Evolutionary conservation across 331 rosid genomes (phyloP), one percentile per base, ranked within the genome.

Genomic region (Saraca asoca): DNA sequence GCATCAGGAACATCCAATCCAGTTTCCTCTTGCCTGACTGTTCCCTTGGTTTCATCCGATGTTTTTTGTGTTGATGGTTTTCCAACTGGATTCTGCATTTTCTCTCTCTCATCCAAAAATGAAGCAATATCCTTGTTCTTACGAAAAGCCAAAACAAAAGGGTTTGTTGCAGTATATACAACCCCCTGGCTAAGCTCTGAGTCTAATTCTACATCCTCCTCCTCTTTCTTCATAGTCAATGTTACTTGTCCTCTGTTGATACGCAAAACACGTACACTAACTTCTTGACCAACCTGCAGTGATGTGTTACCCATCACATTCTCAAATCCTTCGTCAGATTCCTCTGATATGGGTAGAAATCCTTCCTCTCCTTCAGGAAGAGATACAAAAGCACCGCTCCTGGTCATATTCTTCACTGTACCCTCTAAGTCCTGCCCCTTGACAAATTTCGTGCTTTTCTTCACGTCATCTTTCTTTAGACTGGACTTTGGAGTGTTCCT

Each of bases 331-430:
- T 82, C 89, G 37, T 69, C 81, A 54, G 75, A 15, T 73, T 90
- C 99, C 85, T 94, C 99, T 0, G 92, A 79, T 39, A 69, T 24
- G 9, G 96, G 99, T 41, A 94, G 85, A 77, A 94, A 94, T 48
- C 96, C 99, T 79, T 94, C 99, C 81, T 94, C 97, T 13, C 93
- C 99, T 24, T 90, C 96, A 12, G 97, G 95, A 79, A 94, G 99
- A 58, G 97, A 78, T 56, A 90, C 77, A 69, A 88, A 94, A 76
- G 97, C 80, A 77, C 99, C 99, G 4, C 85, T 81, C 84, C 96
- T 75, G 24, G 66, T 70, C 72, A 75, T 45, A 74, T 94, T 94
- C 85, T 94, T 94, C 78, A 94, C 99, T 0, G 88, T 83, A 42
- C 97, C 99, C 53, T 80, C 78, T 64, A 94, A 70, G 43, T 88